Base-by-base conservation (phyloP, 768 basidiomycete genomes). In the Holtermannia corniformis region DNA sequence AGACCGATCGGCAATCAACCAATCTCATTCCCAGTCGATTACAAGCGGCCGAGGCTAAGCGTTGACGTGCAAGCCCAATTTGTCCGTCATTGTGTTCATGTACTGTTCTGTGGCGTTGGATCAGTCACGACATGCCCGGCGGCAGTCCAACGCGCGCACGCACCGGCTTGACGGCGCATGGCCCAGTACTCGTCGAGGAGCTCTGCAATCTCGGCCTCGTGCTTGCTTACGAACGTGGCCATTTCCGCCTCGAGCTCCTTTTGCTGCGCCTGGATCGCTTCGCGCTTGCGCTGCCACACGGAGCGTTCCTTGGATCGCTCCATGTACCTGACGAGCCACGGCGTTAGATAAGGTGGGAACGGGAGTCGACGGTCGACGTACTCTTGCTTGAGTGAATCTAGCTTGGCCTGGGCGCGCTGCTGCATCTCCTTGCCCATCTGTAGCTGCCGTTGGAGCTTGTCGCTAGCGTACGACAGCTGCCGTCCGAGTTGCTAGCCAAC, bases 341-440 rank as follows among this genome's bases (percentile, higher is more conserved):
- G 11, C n/a, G 14, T 47, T 22, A 25, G 50, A 19, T 2, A 19
- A 19, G 11, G 13, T 13, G 14, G 48, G 20, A 14, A 27, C 3
- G 3, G 12, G 20, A 80, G 59, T 16, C 78, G 80, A 85, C 88
- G 87, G 57, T 83, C 78, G 44, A 85, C 81, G 66, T 86, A 88
- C 72, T 90, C 86, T 32, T 74, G 77, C 65, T 88, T 82, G 19
- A 93, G 75, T 12, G 81, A 78, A 47, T 85, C 83, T 51, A 91
- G 82, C 5, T 82, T 84, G 55, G 80, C 77, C 56, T 84, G 82
- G 60, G 81, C 84, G n/a, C 82, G 78, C 12, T 76, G 62, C 51
- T 84, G 82, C 69, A 85, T 86, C 52, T 91, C 88, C 68, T 86
- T 85, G 4, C 83, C 83, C 57, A 86, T 84, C 55, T 79, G 78